phyloP scores from a whole-genome alignment of 208 protist species.

The Acanthamoeba culbertsoni region DNA sequence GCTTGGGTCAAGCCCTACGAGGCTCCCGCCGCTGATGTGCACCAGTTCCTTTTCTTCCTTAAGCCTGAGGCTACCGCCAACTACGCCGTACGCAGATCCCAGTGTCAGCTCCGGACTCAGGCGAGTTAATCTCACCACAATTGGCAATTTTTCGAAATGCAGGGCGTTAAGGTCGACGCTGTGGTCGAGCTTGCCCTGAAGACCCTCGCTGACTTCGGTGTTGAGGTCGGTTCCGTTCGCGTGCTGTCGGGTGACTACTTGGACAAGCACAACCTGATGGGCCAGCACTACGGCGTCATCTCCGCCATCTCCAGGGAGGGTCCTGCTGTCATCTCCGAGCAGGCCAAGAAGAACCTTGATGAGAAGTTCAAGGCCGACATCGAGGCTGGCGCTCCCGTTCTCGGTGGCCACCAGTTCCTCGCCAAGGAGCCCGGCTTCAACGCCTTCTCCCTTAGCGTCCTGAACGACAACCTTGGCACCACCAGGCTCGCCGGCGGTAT shows the following conservation, averaged over 20 bases:
- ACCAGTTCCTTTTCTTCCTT: constrained; percentile 63
- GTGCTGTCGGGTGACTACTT: constrained; percentile 52
- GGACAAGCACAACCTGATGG: constrained; percentile 59
- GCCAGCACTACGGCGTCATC: constrained; percentile 63
- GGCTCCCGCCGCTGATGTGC: constrained; percentile 37
- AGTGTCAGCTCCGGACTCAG: background rate
- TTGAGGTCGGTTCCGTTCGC: constrained; percentile 49
- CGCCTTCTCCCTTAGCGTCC: constrained; percentile 56
- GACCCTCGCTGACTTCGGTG: constrained; percentile 53
- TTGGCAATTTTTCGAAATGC: background rate
- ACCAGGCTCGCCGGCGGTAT: constrained; percentile 57
- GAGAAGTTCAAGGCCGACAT: constrained; percentile 60
- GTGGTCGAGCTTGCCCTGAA: constrained; percentile 58
- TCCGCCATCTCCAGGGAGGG: constrained; percentile 52
- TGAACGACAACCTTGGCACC: constrained; percentile 65
- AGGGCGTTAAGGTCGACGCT: constrained; percentile 50
- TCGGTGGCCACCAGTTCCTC: constrained; percentile 61
- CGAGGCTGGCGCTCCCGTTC: constrained; percentile 43
- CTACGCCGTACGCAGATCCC: background rate
- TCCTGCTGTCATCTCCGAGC: constrained; percentile 25
- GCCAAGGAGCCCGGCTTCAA: constrained; percentile 42
- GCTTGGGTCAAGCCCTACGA: constrained; percentile 63
- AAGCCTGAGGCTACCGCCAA: constrained; percentile 58
- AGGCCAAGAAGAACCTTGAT: constrained; percentile 58
- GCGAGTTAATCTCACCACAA: background rate